Evolutionary conservation across 176 grass and related monocot genomes (phyloP), one percentile per base, ranked within the genome.

Genomic region (Areca catechu): DNA sequence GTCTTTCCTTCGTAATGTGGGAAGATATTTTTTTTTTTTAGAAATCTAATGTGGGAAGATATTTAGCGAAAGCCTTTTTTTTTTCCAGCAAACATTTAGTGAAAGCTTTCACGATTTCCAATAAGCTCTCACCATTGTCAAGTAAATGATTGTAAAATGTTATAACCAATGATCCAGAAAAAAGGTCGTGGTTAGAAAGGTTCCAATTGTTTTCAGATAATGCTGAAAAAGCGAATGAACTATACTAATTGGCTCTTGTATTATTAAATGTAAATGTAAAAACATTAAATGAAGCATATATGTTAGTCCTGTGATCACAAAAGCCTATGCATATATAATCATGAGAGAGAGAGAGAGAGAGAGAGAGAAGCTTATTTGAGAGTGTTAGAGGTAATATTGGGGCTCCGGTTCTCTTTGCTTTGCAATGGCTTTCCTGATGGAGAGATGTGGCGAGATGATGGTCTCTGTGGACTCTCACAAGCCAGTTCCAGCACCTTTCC

Each of bases 401-500:
- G 24, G 62, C 50, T 54, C 15, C 21, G 4, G 14, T 48, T 24
- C 21, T 47, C 17, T 22, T 23, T 64, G 48, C 22, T 27, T 55
- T 28, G 1, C 43, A 30, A 89, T 85, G 87, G 79, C 72, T 66
- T 90, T 82, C 60, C 70, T 85, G 7, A 74, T 89, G 74, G 86
- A 85, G 74, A 53, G 81, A 66, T 84, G 74, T 15, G 53, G 29
- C 49, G 80, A 90, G 83, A 86, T 83, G 82, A 76, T 77, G 53
- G 80, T 81, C 50, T 72, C 90, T 47, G 76, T 90, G 83, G 86
- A 86, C 66, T 77, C 77, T 18, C 69, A 74, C 19, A 89, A 83
- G 65, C 70, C 79, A 50, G 83, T 84, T 57, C 91, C 91, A 52
- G 87, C 93, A 50, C 93, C 93, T 53, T 98, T 98, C 79, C 74